Percentiles rank a stretch among this genome's conserved stretches.
Conservation (phyloP, 352 stramenopile species). For the Globisporangium cystogenes region DNA sequence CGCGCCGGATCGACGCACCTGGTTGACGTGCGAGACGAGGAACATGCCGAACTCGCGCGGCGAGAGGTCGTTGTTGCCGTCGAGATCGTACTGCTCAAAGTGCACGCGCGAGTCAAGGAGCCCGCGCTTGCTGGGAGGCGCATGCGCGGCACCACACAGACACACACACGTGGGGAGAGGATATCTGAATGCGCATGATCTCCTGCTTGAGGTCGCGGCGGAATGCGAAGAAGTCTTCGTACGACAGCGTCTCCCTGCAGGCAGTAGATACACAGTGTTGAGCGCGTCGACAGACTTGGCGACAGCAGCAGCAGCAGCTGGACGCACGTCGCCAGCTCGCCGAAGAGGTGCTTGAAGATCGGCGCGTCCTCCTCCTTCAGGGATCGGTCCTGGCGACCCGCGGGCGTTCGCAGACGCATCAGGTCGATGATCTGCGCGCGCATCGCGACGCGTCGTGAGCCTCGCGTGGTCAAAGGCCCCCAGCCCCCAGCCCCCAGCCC, state of each 20-base stretch:
- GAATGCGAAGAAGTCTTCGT: slow-evolving; percentile 76
- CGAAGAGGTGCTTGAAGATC: slow-evolving; percentile 85
- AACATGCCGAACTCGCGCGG: slow-evolving; percentile 86
- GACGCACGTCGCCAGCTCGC: slow-evolving; percentile 60
- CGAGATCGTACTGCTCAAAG: slow-evolving; percentile 88
- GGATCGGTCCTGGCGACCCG: slow-evolving; percentile 73
- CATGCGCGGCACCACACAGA: not conserved
- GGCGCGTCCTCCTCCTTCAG: slow-evolving; percentile 70
- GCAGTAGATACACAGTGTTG: not conserved
- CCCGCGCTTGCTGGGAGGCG: not conserved
- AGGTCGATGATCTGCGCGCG: slow-evolving; percentile 75
- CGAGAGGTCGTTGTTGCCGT: slow-evolving; percentile 74
- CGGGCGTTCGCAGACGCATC: slow-evolving; percentile 72
- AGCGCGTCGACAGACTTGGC: too few species aligned
- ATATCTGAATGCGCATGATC: slow-evolving; percentile 89
- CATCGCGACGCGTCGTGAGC: not conserved
- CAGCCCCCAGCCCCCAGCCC: not conserved
- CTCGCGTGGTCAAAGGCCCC: too few species aligned
- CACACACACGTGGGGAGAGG: slow-evolving; percentile 16
- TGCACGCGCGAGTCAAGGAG: slow-evolving; percentile 49
- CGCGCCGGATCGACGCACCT: slow-evolving; percentile 25
- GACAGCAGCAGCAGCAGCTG: not conserved
- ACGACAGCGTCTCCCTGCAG: slow-evolving; percentile 65
- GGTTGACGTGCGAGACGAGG: slow-evolving; percentile 79
- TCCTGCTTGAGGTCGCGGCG: slow-evolving; percentile 69